Base-by-base conservation (phyloP, 345 rosid species). In the Murraya paniculata region DNA sequence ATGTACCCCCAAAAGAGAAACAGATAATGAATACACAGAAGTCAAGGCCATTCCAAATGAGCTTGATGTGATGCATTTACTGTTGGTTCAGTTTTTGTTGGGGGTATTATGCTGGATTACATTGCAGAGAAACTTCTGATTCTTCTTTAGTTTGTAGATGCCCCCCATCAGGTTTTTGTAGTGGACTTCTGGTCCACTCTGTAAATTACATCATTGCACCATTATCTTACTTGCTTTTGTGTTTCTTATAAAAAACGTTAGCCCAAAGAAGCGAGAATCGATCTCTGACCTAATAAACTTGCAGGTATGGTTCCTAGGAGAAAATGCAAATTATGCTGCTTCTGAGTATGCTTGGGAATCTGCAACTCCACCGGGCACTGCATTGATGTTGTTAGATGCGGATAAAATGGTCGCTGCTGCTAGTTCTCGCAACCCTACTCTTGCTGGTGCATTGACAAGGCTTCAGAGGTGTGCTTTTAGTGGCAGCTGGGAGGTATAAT, bases 331-430 rank as follows among this genome's bases (percentile, higher is more conserved):
- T 83, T 96, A 96, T 75, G 99, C 99, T 77, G 99, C 99, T 80
- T 96, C 99, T 38, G 99, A 96, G 86, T 96, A 96, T 84, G 98
- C 99, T 77, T 96, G 99, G 99, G 98, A 96, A 84, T 96, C 99
- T 64, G 95, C 99, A 77, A 96, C 99, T 53, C 99, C 99, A 80
- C 99, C 99, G n/a, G 99, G 99, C 66, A 96, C 99, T 84, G 99
- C 99, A 79, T 86, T 96, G 85, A 96, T 96, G 99, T 88, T 96
- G 97, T 86, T 96, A 81, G 99, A 96, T 90, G 94, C 97, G 13
- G 99, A 96, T 89, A 96, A 96, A 90, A 96, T 96, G 99, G 99
- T 96, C 84, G 97, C 99, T 83, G 98, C 99, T 77, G 99, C 99
- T 71, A 91, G 95, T 85, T 96, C 99, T 64, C 98, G 99, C 80